These are phyloP conservation scores for Xylaria sp. DNA, from an alignment of 2,329 filamentous ascomycete genomes.

Conservation along the genomic window DNA sequence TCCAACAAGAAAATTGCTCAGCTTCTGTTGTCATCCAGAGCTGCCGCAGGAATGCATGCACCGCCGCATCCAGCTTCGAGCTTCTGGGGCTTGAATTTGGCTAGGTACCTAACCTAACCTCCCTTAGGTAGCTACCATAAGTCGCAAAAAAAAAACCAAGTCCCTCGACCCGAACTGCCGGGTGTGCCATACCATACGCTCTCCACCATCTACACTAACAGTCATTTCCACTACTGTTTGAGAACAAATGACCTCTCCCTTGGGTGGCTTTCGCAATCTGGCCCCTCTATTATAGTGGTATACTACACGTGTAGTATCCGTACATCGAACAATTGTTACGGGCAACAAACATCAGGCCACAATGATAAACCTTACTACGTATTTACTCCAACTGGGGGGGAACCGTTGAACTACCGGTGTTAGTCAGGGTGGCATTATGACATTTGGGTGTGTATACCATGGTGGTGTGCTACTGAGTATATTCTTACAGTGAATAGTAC, in stretches of 20 bases:
- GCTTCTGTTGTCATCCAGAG: neutral
- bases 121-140: neutral
- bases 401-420: slow-evolving; percentile 16
- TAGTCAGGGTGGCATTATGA: slow-evolving; percentile 13
- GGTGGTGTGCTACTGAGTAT: neutral
- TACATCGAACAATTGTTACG: slow-evolving; percentile 9
- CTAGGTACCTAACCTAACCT: neutral
- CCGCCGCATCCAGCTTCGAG: neutral
- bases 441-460: neutral
- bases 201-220: slow-evolving; percentile 6
- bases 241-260: slow-evolving; percentile 9
- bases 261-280: slow-evolving; percentile 10
- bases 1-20: neutral
- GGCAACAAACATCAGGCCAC: slow-evolving; percentile 28
- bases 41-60: slow-evolving; percentile 7
- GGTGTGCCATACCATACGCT: slow-evolving; percentile 17
- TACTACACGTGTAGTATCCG: neutral
- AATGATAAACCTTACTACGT: neutral
- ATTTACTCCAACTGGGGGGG: slow-evolving; percentile 2
- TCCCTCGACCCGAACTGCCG: slow-evolving; percentile 29
- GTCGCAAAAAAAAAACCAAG: neutral
- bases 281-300: neutral
- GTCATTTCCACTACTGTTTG: slow-evolving; percentile 6
- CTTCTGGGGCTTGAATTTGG: too few relatives aligned
- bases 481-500: neutral